Evolutionary conservation across 805 yeast genomes (phyloP).

Genomic region (Starmera caribaea): DNA sequence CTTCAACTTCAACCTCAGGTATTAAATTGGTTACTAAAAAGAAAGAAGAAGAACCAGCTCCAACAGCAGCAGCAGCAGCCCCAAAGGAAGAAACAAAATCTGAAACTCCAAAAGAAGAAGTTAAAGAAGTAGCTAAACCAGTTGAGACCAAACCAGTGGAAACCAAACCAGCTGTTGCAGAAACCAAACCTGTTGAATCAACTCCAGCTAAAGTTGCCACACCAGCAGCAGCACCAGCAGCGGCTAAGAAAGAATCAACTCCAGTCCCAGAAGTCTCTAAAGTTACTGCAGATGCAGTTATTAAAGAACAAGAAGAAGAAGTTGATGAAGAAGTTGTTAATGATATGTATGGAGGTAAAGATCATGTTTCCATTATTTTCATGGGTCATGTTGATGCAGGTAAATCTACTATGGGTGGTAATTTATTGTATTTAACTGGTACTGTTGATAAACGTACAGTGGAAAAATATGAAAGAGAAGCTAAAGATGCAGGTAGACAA

Average conservation of each 20-base stretch:
- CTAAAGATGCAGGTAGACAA: slow-evolving; percentile 98
- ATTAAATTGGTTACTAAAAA: slow-evolving; percentile 42
- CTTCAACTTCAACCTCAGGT: slow-evolving; percentile 56
- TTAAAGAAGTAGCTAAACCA: slow-evolving; percentile 12
- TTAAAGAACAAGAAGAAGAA: slow-evolving; percentile 67
- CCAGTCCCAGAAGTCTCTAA: slow-evolving; percentile 15
- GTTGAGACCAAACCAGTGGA: slow-evolving; percentile 6
- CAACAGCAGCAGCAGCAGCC: too few relatives aligned
- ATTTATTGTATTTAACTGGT: slow-evolving; percentile 84
- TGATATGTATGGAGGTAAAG: slow-evolving; percentile 95
- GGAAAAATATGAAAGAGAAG: slow-evolving; percentile 96
- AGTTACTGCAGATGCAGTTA: slow-evolving; percentile 33
- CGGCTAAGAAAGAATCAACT: slow-evolving; percentile 7
- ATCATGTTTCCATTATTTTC: slow-evolving; percentile 91
- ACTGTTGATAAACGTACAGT: slow-evolving; percentile 98
- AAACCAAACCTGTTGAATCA: slow-evolving; percentile 8
- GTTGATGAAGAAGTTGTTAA: slow-evolving; percentile 81
- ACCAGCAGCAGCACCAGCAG: slow-evolving; percentile 4
- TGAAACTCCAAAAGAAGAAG: slow-evolving; percentile 18
- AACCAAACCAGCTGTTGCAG: slow-evolving; percentile 1
- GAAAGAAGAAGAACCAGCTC: slow-evolving; percentile 20
- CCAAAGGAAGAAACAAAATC: slow-evolving; percentile 17
- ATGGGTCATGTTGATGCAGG: slow-evolving; percentile 99
- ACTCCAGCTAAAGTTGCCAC: slow-evolving; percentile 8
- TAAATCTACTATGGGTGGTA: slow-evolving; percentile 99